These are phyloP conservation scores for Diophrys sp. DNA, from an alignment of 73 alveolate genomes.

Conservation along the genomic window DNA sequence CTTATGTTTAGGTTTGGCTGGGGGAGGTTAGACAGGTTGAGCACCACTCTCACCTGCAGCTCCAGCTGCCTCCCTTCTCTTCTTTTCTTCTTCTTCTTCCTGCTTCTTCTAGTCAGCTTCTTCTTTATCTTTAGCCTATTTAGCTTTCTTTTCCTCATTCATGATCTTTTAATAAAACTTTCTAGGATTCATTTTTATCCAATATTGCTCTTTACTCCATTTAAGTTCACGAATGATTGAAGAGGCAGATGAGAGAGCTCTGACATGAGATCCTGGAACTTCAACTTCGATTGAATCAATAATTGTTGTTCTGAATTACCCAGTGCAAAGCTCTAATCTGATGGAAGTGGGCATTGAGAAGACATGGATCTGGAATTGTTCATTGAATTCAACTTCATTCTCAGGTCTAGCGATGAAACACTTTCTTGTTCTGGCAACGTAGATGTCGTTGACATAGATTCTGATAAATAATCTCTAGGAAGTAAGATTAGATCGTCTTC, in stretches of 20 bases:
- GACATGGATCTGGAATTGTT: constrained; percentile 77
- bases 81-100: constrained; percentile 35
- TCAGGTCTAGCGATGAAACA: constrained; percentile 82
- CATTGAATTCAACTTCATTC: constrained; percentile 88
- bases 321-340: constrained; percentile 73
- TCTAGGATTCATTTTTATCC: background rate
- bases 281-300: constrained; percentile 86
- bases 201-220: constrained; percentile 31
- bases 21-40: background rate
- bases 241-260: constrained; percentile 92
- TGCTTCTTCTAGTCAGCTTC: constrained; percentile 25
- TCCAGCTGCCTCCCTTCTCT: constrained; percentile 23
- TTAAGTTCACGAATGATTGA: constrained; percentile 78
- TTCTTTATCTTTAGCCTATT: constrained; percentile 47
- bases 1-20: background rate
- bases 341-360: constrained; percentile 95
- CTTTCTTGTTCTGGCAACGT: constrained; percentile 82
- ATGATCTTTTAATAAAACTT: background rate
- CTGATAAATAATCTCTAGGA: constrained; percentile 62
- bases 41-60: background rate
- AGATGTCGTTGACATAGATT: constrained; percentile 68
- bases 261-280: constrained; percentile 94
- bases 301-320: constrained; percentile 56
- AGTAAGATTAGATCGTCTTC: constrained; percentile 70
- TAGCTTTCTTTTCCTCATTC: constrained; percentile 56